Percentiles rank a stretch among this genome's conserved stretches.
Conservation (phyloP, 371 early-diverging fungal species). For the Mortierella sp. region DNA sequence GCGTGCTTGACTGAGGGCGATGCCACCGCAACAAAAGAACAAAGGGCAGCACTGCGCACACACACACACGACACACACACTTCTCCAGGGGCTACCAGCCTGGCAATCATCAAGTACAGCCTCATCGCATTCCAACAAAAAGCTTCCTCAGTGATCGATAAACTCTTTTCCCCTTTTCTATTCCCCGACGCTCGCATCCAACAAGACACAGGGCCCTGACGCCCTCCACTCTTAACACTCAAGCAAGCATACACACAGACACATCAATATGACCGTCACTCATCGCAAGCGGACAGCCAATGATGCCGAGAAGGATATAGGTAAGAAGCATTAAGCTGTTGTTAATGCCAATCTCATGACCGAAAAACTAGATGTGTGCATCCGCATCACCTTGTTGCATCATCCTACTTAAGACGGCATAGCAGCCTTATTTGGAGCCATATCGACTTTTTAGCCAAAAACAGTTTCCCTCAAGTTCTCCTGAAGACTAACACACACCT, state of each 20-base stretch:
- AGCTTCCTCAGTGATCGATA: not conserved
- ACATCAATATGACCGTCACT: slow-evolving; percentile 54
- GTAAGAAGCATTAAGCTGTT: slow-evolving; percentile 16
- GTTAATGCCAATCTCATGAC: not conserved
- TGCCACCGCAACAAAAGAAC: not conserved
- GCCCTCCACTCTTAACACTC: slow-evolving; percentile 4
- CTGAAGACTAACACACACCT: not conserved
- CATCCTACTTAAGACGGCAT: not conserved
- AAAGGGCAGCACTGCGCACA: too few relatives aligned
- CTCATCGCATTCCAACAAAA: not conserved
- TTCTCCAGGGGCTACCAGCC: not conserved
- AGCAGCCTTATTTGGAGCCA: not conserved
- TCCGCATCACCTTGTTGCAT: slow-evolving; percentile 14
- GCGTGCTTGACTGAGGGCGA: not conserved
- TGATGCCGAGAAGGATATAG: slow-evolving; percentile 57
- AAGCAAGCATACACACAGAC: not conserved
- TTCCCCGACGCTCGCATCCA: slow-evolving; percentile 7
- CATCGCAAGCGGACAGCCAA: slow-evolving; percentile 57
- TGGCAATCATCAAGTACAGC: not conserved
- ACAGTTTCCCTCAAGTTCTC: slow-evolving; percentile 23
- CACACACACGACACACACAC: not conserved
- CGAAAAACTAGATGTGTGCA: slow-evolving; percentile 27
- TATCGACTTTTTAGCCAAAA: not conserved
- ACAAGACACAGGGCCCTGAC: not conserved
- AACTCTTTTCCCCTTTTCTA: not conserved